phyloP scores from a whole-genome alignment of 768 basidiomycete species.

The Trametes coccinea region DNA sequence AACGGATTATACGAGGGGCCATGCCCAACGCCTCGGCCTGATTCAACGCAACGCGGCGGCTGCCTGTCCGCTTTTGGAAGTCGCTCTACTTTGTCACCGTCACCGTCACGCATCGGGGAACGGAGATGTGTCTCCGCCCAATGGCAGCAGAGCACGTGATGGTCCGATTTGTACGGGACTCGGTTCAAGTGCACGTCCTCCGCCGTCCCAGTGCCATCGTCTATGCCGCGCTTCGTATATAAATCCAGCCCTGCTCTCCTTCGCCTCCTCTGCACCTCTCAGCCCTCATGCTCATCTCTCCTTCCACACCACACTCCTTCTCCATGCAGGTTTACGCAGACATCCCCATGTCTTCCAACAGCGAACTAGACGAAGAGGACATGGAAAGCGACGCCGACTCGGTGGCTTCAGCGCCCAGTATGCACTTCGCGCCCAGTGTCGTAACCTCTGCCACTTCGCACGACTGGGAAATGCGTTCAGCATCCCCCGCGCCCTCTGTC shows the following conservation, averaged over 20 bases:
- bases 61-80: not conserved
- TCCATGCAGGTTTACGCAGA: constrained; percentile 13
- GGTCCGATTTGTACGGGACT: constrained; percentile 25
- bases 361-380: constrained; percentile 39
- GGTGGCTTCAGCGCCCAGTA: constrained; percentile 34
- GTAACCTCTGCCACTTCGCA: constrained; percentile 58
- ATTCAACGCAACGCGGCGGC: constrained; percentile 5
- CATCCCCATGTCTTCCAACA: constrained; percentile 14
- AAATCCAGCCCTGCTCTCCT: constrained; percentile 8
- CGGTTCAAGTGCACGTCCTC: constrained; percentile 23
- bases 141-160: constrained; percentile 17
- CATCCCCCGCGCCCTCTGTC: constrained; percentile 68
- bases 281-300: constrained; percentile 16
- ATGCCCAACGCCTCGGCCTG: not conserved
- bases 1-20: not conserved
- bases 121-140: constrained; percentile 16
- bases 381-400: constrained; percentile 42
- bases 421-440: constrained; percentile 42
- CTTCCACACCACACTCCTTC: constrained; percentile 18
- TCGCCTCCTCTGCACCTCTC: constrained; percentile 5
- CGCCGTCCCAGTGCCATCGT: constrained; percentile 17
- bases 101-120: constrained; percentile 17
- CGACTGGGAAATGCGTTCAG: constrained; percentile 60
- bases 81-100: not conserved
- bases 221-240: constrained; percentile 17